Percentiles rank a stretch among this genome's conserved stretches.
Evolutionary conservation across 441 rosid genomes (phyloP).

Genomic region (Arabidopsis hybrid): DNA sequence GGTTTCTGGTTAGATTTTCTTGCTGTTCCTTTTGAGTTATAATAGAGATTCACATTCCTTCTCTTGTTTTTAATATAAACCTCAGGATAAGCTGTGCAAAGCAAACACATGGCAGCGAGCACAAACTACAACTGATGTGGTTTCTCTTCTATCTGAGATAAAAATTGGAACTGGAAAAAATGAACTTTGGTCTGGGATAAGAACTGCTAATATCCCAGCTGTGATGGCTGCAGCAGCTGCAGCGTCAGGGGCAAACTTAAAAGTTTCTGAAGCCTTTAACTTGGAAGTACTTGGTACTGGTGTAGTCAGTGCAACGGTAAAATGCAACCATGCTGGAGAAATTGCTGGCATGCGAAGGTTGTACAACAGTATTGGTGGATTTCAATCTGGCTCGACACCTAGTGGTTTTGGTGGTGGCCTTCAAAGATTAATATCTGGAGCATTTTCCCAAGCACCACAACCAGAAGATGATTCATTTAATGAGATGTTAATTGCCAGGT

Average conservation of each 20-base stretch:
- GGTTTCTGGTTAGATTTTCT: conserved; percentile 15
- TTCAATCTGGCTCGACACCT: conserved; percentile 67
- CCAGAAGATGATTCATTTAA: conserved; percentile 88
- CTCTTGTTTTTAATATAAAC: conserved; percentile 42
- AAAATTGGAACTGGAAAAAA: conserved; percentile 89
- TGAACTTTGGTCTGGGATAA: conserved; percentile 89
- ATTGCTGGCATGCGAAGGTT: conserved; percentile 99
- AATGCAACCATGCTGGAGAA: conserved; percentile 98
- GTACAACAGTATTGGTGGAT: conserved; percentile 94
- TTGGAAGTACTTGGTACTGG: conserved; percentile 98
- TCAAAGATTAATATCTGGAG: conserved; percentile 91
- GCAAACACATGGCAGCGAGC: conserved; percentile 97
- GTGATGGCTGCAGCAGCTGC: conserved; percentile 99
- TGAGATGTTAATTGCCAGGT: conserved; percentile 82
- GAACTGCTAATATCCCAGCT: conserved; percentile 95
- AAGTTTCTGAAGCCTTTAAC: conserved; percentile 83
- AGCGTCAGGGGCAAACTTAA: conserved; percentile 94
- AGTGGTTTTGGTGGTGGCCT: conserved; percentile 78
- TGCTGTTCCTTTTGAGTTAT: conserved; percentile 28
- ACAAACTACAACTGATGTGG: conserved; percentile 89
- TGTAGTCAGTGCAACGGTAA: conserved; percentile 94
- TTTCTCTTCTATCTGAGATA: conserved; percentile 96
- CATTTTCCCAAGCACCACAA: conserved; percentile 78
- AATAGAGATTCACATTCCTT: conserved; percentile 28
- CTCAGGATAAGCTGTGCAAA: conserved; percentile 95